phyloP scores from a whole-genome alignment of 176 grass and related monocot species.

The Puya raimondii region DNA sequence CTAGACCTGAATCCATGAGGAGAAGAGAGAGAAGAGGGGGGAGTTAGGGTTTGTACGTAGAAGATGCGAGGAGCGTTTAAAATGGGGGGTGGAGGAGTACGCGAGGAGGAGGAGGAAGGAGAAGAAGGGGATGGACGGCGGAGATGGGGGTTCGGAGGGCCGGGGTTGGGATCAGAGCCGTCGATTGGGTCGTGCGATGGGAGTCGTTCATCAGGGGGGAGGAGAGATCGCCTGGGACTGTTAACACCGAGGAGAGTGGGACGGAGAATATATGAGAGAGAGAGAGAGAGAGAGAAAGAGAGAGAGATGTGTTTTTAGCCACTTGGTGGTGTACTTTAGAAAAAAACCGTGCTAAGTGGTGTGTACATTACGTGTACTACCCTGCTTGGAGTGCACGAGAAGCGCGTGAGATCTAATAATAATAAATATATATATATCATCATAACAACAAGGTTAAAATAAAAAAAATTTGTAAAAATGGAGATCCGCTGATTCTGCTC shows the following conservation, averaged over 20 bases:
- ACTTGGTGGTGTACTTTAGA: neutral
- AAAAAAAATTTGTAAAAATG: too few relatives aligned
- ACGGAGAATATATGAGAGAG: neutral
- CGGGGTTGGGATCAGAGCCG: neutral
- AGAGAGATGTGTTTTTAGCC: neutral
- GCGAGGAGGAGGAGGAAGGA: neutral
- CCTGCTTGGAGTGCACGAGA: neutral
- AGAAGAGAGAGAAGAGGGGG: neutral
- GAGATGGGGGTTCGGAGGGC: neutral
- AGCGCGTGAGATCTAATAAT: neutral
- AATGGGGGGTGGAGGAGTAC: too few relatives aligned
- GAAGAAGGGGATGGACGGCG: neutral
- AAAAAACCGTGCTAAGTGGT: neutral
- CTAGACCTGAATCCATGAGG: neutral
- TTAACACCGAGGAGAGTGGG: neutral
- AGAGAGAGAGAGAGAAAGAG: too few relatives aligned
- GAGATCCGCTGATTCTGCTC: too few relatives aligned
- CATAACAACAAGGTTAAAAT: too few relatives aligned
- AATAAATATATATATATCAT: too few relatives aligned
- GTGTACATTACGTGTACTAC: neutral
- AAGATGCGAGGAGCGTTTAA: neutral
- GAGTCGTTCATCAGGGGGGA: constrained; percentile 4
- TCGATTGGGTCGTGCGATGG: neutral
- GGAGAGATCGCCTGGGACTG: neutral
- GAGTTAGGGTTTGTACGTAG: neutral